Evolutionary conservation across 768 basidiomycete species (phyloP).

Genomic region (Termitomyces sp.): DNA sequence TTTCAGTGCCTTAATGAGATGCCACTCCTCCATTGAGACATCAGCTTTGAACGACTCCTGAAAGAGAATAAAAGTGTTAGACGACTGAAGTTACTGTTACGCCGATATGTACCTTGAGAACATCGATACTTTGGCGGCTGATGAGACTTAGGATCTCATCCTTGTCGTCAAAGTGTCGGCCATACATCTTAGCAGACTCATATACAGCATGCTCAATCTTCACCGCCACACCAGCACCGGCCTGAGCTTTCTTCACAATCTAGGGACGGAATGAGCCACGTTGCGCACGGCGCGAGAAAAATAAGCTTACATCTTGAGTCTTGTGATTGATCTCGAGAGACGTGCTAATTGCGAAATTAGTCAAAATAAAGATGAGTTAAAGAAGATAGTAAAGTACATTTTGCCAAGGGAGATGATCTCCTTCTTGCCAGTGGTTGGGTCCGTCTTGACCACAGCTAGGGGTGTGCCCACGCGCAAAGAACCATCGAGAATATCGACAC

Average conservation of each 20-base stretch:
- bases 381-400: slow-evolving; percentile 56
- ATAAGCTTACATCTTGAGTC: slow-evolving; percentile 58
- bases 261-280: slow-evolving; percentile 24
- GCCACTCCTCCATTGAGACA: slow-evolving; percentile 89
- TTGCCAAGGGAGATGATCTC: slow-evolving; percentile 92
- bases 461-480: slow-evolving; percentile 90
- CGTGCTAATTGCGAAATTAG: slow-evolving; percentile 49
- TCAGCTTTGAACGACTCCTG: slow-evolving; percentile 86
- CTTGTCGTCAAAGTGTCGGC: slow-evolving; percentile 94
- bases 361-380: not conserved
- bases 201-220: slow-evolving; percentile 98
- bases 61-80: slow-evolving; percentile 5
- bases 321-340: slow-evolving; percentile 99
- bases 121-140: slow-evolving; percentile 91
- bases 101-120: slow-evolving; percentile 69
- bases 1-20: slow-evolving; percentile 86
- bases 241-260: slow-evolving; percentile 90
- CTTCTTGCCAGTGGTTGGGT: slow-evolving; percentile 83
- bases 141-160: slow-evolving; percentile 92
- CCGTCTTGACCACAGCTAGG: slow-evolving; percentile 90
- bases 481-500: slow-evolving; percentile 95
- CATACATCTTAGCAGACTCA: slow-evolving; percentile 93
- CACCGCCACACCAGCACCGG: slow-evolving; percentile 95
- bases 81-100: slow-evolving; percentile 1
- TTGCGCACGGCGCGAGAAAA: not conserved